These are phyloP conservation scores for Calonectria honghensis DNA, from an alignment of 2,329 filamentous ascomycete species.

Conservation along the genomic window DNA sequence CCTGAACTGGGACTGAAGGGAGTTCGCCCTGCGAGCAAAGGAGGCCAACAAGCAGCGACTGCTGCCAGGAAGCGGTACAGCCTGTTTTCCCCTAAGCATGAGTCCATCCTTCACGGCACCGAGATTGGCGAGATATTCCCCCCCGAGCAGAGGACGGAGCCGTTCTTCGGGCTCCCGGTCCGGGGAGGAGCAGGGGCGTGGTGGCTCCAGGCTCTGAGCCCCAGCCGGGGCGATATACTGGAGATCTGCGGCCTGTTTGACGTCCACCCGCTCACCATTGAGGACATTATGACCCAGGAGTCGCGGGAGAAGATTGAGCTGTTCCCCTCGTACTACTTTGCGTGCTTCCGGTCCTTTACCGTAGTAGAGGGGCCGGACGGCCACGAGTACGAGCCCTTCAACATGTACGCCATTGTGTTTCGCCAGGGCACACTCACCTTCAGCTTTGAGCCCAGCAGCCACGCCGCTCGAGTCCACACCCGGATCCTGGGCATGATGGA, in stretches of 20 bases:
- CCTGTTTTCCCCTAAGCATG: constrained; percentile 96
- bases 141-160: constrained; percentile 90
- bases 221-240: constrained; percentile 91
- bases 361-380: constrained; percentile 84
- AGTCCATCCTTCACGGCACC: constrained; percentile 94
- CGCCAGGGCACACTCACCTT: constrained; percentile 97
- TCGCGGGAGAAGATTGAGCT: constrained; percentile 98
- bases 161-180: constrained; percentile 84
- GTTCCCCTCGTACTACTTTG: constrained; percentile 98
- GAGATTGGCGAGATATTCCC: constrained; percentile 92
- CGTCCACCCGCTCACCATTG: constrained; percentile 94
- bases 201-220: constrained; percentile 97
- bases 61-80: constrained; percentile 85
- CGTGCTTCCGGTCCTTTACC: constrained; percentile 95
- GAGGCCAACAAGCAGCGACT: background rate
- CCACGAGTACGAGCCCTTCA: constrained; percentile 93
- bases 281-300: constrained; percentile 97
- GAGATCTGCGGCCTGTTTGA: constrained; percentile 95
- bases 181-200: constrained; percentile 83
- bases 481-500: constrained; percentile 93
- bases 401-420: constrained; percentile 97
- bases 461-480: constrained; percentile 91
- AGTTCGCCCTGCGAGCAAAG: background rate
- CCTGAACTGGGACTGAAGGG: background rate
- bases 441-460: constrained; percentile 90